Conservation (phyloP, 169 alveolate genomes). For the Eimeria necatrix region DNA sequence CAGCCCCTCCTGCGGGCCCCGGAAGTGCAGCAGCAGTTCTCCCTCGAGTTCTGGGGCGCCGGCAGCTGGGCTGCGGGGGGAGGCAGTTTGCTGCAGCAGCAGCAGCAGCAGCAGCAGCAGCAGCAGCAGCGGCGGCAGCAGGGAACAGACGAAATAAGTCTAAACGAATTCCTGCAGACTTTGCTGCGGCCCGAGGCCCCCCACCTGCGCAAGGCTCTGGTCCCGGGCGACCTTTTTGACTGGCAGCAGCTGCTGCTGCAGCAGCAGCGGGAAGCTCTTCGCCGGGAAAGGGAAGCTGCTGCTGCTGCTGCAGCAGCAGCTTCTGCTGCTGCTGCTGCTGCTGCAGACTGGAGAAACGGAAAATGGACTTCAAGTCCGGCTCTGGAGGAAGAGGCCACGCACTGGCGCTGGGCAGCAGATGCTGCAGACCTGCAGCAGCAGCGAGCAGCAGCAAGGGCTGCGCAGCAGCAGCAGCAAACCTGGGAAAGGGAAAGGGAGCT, state of each 20-base stretch:
- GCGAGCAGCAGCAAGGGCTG: neutral
- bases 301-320: constrained; percentile 11
- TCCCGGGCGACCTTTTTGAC: constrained; percentile 57
- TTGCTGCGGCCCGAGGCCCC: constrained; percentile 26
- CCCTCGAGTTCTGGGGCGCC: constrained; percentile 33
- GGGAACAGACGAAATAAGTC: neutral
- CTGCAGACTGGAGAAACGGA: constrained; percentile 37
- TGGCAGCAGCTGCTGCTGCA: constrained; percentile 65
- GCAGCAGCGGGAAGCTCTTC: constrained; percentile 38
- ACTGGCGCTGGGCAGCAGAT: constrained; percentile 71
- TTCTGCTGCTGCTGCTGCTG: constrained; percentile 9
- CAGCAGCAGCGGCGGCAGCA: neutral
- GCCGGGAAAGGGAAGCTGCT: constrained; percentile 4
- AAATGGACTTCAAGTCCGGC: constrained; percentile 32
- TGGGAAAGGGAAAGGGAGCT: neutral
- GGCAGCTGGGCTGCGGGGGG: neutral
- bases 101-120: neutral
- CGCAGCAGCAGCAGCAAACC: constrained; percentile 37
- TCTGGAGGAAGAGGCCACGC: neutral
- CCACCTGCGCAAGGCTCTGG: constrained; percentile 11
- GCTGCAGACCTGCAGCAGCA: constrained; percentile 34
- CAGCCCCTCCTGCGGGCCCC: constrained; percentile 28
- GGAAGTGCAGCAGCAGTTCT: constrained; percentile 61
- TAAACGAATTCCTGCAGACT: neutral
- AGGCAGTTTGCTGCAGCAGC: neutral